A percentile compares a stretch with the other conserved stretches of the same genome.
phyloP scores from a whole-genome alignment of 2,329 filamentous ascomycete genomes.

The Periconia sp. region DNA sequence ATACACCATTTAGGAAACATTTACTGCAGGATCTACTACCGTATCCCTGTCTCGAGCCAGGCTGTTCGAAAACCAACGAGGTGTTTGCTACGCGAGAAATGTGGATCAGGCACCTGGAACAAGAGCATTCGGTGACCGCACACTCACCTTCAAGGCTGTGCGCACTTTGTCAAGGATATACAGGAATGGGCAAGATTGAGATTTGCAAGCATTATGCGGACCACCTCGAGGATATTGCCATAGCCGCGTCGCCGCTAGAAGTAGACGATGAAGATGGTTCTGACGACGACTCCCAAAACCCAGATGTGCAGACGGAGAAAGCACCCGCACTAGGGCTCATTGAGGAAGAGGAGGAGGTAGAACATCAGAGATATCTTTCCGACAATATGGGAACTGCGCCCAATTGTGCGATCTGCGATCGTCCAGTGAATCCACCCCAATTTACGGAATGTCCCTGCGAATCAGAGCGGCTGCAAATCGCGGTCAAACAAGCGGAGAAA shows the following conservation, averaged over 20 bases:
- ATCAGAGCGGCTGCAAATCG: not conserved
- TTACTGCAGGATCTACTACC: slow-evolving; percentile 2
- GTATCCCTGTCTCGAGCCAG: slow-evolving; percentile 3
- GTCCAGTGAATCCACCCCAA: too few species aligned
- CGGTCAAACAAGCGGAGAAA: not conserved
- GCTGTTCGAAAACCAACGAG: not conserved
- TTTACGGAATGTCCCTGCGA: not conserved
- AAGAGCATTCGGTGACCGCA: not conserved
- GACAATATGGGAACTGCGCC: too few species aligned
- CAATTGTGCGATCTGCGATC: not conserved
- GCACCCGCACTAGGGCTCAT: not conserved
- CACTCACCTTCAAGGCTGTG: not conserved
- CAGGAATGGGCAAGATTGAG: too few species aligned
- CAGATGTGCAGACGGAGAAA: not conserved
- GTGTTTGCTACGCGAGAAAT: not conserved
- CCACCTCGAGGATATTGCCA: not conserved
- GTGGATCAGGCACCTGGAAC: slow-evolving; percentile 2
- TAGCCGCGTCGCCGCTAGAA: not conserved
- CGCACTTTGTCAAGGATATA: too few species aligned
- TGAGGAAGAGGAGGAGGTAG: not conserved
- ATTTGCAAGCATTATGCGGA: not conserved
- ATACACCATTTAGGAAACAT: slow-evolving; percentile 1
- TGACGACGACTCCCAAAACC: not conserved
- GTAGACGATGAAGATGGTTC: not conserved
- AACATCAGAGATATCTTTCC: not conserved